Evolutionary conservation across 2,329 filamentous ascomycete species (phyloP).

Genomic region (Aspergillus sojae): DNA sequence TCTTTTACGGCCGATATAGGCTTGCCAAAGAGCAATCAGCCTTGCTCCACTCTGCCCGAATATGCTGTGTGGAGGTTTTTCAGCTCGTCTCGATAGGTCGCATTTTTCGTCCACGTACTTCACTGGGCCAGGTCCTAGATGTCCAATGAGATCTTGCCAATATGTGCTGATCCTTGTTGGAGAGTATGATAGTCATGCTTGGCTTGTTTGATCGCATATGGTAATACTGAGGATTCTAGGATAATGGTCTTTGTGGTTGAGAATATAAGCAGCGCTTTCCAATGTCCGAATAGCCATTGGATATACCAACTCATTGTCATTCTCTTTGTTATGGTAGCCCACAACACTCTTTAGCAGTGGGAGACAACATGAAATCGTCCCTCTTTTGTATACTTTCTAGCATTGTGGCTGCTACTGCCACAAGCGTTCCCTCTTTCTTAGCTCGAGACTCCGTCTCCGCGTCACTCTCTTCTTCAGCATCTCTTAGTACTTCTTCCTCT

Average conservation of each 20-base stretch:
- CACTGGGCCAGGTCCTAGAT: background rate
- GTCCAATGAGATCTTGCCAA: background rate
- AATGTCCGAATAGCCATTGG: background rate
- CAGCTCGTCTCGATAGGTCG: background rate
- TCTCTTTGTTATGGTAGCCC: background rate
- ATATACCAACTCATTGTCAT: background rate
- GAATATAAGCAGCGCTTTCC: background rate
- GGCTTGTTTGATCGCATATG: background rate
- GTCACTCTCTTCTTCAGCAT: background rate
- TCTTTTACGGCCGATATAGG: background rate
- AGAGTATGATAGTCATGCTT: background rate
- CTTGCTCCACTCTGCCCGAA: background rate
- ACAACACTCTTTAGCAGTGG: background rate
- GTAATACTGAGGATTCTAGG: background rate
- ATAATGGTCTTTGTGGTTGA: background rate
- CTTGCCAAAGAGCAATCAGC: background rate
- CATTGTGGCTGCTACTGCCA: background rate
- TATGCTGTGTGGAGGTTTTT: background rate
- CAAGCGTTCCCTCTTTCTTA: background rate
- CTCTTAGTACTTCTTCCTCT: background rate
- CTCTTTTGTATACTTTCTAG: background rate
- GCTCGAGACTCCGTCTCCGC: background rate
- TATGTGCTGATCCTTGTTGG: background rate
- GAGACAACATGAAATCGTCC: background rate
- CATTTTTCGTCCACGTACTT: background rate